Conservation (phyloP, 345 rosid species). For the Citrus sinensis region DVS_A1.0 CM039168.1:3000501-3001000, state of each 20-base stretch:
- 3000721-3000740: neutral
- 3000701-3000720: neutral
- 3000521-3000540: slow-evolving; percentile 35
- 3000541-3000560: slow-evolving; percentile 18
- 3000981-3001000: too few relatives aligned
- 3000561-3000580: slow-evolving; percentile 23
- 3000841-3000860: too few relatives aligned
- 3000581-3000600: slow-evolving; percentile 26
- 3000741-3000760: neutral
- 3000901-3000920: too few relatives aligned
- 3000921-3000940: too few relatives aligned
- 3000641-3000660: slow-evolving; percentile 29
- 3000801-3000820: too few relatives aligned
- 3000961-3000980: neutral
- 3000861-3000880: too few relatives aligned
- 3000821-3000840: too few relatives aligned
- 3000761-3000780: neutral
- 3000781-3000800: too few relatives aligned
- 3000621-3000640: slow-evolving; percentile 35
- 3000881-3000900: too few relatives aligned
- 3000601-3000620: slow-evolving; percentile 13
- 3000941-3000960: neutral
- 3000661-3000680: neutral
- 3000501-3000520: slow-evolving; percentile 25
- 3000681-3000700: neutral